Percentiles rank a stretch among this genome's conserved stretches.
Conservation (phyloP, 78 protist species). For the Guillardia theta region DNA sequence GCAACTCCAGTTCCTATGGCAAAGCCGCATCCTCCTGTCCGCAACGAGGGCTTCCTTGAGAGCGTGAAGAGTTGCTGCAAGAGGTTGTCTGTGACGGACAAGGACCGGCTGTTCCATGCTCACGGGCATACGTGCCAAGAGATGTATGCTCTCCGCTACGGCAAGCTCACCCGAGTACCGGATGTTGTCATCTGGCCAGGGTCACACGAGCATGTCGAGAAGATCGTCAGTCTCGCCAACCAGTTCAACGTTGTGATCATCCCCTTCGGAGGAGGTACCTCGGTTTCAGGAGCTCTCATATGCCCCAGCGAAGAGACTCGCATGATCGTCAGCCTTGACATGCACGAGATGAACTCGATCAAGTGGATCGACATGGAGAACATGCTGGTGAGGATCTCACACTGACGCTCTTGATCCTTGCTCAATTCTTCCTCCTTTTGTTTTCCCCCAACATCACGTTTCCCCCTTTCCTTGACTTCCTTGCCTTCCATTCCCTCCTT, state of each 20-base stretch:
- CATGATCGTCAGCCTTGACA: slow-evolving; percentile 77
- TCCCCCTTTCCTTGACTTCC: neutral
- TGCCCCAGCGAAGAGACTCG: slow-evolving; percentile 64
- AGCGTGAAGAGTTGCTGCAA: neutral
- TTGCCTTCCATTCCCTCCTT: neutral
- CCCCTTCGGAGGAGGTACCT: slow-evolving; percentile 88
- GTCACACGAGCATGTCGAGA: slow-evolving; percentile 75
- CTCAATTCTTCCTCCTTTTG: too few relatives aligned
- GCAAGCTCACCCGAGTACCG: slow-evolving; percentile 41
- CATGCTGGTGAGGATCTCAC: slow-evolving; percentile 9
- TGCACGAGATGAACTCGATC: slow-evolving; percentile 77
- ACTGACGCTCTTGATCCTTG: too few relatives aligned
- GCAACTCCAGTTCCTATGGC: neutral
- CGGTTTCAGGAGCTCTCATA: slow-evolving; percentile 68
- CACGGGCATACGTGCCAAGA: slow-evolving; percentile 53
- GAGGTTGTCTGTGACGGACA: neutral
- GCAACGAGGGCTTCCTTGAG: slow-evolving; percentile 23
- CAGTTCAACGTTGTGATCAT: slow-evolving; percentile 72
- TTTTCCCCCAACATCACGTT: neutral
- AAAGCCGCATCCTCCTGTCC: slow-evolving; percentile 19
- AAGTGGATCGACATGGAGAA: slow-evolving; percentile 76
- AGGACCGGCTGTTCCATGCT: slow-evolving; percentile 34
- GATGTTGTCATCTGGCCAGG: slow-evolving; percentile 78
- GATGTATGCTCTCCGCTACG: slow-evolving; percentile 43
- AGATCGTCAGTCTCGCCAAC: slow-evolving; percentile 64